A percentile compares a stretch with the other conserved stretches of the same genome.
phyloP scores from a whole-genome alignment of 2,329 filamentous ascomycete species.

The Plenodomus biglobosus region DNA sequence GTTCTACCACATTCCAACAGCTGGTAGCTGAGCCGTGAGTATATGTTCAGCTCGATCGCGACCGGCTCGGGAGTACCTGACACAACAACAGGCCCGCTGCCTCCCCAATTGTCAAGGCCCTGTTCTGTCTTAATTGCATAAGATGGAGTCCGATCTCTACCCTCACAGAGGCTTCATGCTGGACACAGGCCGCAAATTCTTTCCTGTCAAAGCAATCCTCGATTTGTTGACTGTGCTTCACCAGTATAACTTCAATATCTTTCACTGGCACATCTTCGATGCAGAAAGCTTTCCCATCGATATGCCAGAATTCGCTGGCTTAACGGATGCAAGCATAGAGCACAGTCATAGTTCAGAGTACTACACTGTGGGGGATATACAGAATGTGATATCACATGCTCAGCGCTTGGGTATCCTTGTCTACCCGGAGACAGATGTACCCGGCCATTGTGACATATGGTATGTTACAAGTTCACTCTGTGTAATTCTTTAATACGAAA shows the following conservation, averaged over 20 bases:
- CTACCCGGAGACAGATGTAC: conserved; percentile 1
- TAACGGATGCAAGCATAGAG: background rate
- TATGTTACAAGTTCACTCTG: background rate
- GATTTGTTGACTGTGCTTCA: background rate
- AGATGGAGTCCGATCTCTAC: background rate
- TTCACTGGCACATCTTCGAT: conserved; percentile 2
- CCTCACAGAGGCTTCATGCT: conserved; percentile 1
- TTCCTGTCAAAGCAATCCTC: background rate
- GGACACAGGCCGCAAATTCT: conserved; percentile 1
- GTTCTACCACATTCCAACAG: too few species aligned
- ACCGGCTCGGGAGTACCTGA: too few species aligned
- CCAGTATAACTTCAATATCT: background rate
- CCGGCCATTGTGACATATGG: conserved; percentile 1
- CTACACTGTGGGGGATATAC: background rate
- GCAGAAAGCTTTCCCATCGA: background rate
- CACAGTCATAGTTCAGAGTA: background rate
- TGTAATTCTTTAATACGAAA: background rate
- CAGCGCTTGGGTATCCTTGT: background rate
- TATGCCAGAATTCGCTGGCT: background rate
- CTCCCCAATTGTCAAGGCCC: too few species aligned
- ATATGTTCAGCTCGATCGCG: too few species aligned
- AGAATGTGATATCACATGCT: background rate
- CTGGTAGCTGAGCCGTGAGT: too few species aligned
- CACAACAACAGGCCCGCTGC: too few species aligned
- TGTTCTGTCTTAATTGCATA: too few species aligned